Evolutionary conservation across 2,329 filamentous ascomycete genomes (phyloP), one percentile per base, ranked within the genome.

Genomic region (Rhexocercosporidium sp.): DNA sequence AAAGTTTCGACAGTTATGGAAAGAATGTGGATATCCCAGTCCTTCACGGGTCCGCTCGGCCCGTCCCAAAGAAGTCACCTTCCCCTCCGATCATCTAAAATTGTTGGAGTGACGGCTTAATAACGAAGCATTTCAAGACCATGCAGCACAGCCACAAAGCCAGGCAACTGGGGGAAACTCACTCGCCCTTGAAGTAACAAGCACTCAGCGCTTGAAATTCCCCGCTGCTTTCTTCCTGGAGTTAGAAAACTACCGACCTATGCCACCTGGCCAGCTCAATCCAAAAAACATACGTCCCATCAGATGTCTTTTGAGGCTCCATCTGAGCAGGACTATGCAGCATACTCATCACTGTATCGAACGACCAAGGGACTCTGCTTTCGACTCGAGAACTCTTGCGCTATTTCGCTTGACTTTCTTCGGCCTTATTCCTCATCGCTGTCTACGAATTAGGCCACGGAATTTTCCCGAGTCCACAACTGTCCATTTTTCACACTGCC

Each of bases 401-500:
- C 29, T 7, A 27, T 59, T 11, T 59, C 56, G 2, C 34, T 59
- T 18, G 11, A 39, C 14, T 18, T 39, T 22, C 34, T 59, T 6
- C 56, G 39, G 34, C 20, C 34, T 22, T 49, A 11, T n/a, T 41
- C 14, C 20, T 59, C 16, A 37, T 59, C 7, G 56, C 34, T 22
- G 34, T 59, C n/a, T 59, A 39, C 16, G 31, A 41, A 18, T 5
- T 59, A 16, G 56, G 56, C 9, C 56, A 59, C 25, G 56, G 56
- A 11, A 59, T 39, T 27, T 39, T 59, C 7, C 56, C 34, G 14
- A 20, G 20, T 22, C 34, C 20, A n/a, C 39, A 59, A 25, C 18
- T 59, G 29, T 44, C 29, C 8, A 39, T 66, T 31, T 22, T 44
- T 16, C 56, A 61, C 39, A 57, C 64, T 3, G 56, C 57, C 16